phyloP scores from a whole-genome alignment of 179 eudicot species.

The Beta corolliflora region DNA sequence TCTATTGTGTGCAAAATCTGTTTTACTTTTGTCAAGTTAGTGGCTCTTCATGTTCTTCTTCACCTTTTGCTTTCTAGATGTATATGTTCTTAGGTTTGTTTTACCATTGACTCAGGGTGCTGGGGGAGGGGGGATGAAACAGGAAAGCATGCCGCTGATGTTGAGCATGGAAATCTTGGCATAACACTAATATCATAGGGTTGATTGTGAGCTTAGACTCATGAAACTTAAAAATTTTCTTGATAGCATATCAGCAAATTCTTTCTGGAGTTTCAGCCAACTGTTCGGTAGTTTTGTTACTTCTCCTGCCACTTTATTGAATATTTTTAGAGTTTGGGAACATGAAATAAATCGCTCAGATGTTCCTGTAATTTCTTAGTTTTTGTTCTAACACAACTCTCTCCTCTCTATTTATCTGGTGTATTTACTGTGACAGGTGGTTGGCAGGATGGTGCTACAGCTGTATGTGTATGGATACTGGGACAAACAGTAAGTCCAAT shows the following conservation, averaged over 20 bases:
- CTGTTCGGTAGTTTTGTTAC: background rate
- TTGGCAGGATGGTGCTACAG: conserved; percentile 93
- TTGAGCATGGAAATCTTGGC: background rate
- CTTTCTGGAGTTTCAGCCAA: background rate
- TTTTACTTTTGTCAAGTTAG: background rate
- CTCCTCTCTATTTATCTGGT: background rate
- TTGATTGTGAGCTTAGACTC: background rate
- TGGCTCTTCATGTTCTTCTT: background rate
- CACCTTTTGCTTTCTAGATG: background rate
- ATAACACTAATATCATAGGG: background rate
- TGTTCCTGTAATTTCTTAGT: background rate
- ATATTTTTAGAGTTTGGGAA: background rate
- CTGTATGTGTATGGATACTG: conserved; percentile 82
- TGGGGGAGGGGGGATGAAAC: background rate
- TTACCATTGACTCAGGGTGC: background rate
- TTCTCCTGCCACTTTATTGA: background rate
- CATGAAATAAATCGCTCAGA: background rate
- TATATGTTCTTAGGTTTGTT: background rate
- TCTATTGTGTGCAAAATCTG: background rate
- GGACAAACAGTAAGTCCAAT: conserved; percentile 64
- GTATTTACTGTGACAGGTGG: conserved; percentile 49
- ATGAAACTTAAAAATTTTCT: background rate
- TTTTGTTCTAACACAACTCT: background rate
- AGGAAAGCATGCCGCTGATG: background rate
- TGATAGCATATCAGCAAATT: background rate